Evolutionary conservation across 106 monocot genomes (phyloP), one percentile per base, ranked within the genome.

Genomic region (Hemerocallis citrina): DNA sequence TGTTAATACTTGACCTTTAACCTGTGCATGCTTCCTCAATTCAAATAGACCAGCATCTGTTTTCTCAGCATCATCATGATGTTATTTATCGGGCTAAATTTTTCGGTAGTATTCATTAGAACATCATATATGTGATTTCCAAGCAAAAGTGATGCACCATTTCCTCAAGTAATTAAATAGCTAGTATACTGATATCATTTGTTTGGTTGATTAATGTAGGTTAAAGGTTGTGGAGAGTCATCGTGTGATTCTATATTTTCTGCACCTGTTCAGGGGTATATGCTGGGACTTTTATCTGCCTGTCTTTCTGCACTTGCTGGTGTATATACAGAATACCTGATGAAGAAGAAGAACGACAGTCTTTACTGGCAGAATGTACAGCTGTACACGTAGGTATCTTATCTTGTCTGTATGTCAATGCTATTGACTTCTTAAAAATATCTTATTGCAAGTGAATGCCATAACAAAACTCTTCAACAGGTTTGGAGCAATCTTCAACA

Each of bases 311-410:
- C 92, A 22, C 77, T 93, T 42, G 92, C 87, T 63, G 88, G 92
- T 50, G 74, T 93, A 15, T 93, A 93, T 59, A 93, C 92, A 27
- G 92, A 93, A 63, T 93, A 85, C 70, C 70, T 88, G 34, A 81
- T 93, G 92, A 88, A 93, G 74, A 93, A 85, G 78, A 88, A 93
- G 42, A 93, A 81, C 62, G 88, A 93, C 36, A 93, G 88, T 41
- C 72, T 93, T 3, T 93, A 81, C 66, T 88, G 88, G 88, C 92
- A 93, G 60, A 93, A 93, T 64, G 72, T 88, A 47, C 92, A 88
- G 65, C 75, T 88, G 59, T 93, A 88, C 64, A 76, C 68, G 88
- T 88, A 74, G 40, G 81, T 72, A 59, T 48, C 55, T 45, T 66
- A 38, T 38, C 37, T 38, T 38, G 7, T 11, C 5, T 38, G 5